Evolutionary conservation across 768 basidiomycete species (phyloP).

Genomic region (Terana coerulea): DNA sequence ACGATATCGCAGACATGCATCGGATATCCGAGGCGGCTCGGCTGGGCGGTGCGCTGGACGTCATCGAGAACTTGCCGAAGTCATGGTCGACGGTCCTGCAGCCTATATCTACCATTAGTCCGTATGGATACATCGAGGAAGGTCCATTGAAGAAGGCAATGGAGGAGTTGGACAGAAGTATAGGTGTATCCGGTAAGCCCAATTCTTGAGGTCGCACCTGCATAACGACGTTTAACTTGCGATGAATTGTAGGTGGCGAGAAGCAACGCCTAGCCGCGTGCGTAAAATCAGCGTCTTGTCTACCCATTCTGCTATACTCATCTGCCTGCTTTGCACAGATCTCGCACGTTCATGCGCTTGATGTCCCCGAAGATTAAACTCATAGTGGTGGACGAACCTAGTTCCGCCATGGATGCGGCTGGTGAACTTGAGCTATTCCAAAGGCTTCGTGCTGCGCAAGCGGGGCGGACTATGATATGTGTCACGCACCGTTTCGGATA

Average conservation of each 20-base stretch:
- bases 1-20: constrained; percentile 14
- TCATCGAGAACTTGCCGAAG: background rate
- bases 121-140: background rate
- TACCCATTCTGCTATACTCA: background rate
- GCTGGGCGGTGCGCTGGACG: constrained; percentile 3
- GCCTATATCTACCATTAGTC: background rate
- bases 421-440: constrained; percentile 47
- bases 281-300: background rate
- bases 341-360: constrained; percentile 39
- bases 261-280: constrained; percentile 18
- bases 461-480: constrained; percentile 51
- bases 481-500: constrained; percentile 55
- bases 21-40: constrained; percentile 20
- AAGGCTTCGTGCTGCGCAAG: constrained; percentile 31
- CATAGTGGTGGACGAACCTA: constrained; percentile 56
- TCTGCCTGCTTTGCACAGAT: constrained; percentile 5
- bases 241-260: constrained; percentile 19
- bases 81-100: background rate
- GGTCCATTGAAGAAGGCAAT: background rate
- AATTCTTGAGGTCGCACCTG: background rate
- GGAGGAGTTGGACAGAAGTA: constrained; percentile 4
- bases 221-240: background rate
- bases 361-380: constrained; percentile 37
- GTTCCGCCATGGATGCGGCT: constrained; percentile 51
- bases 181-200: constrained; percentile 6